Percentiles rank a stretch among this genome's conserved stretches.
These are phyloP conservation scores for Staphylotrichum longicolle DNA, from an alignment of 495 filamentous ascomycete genomes.

Conservation along the genomic window DNA sequence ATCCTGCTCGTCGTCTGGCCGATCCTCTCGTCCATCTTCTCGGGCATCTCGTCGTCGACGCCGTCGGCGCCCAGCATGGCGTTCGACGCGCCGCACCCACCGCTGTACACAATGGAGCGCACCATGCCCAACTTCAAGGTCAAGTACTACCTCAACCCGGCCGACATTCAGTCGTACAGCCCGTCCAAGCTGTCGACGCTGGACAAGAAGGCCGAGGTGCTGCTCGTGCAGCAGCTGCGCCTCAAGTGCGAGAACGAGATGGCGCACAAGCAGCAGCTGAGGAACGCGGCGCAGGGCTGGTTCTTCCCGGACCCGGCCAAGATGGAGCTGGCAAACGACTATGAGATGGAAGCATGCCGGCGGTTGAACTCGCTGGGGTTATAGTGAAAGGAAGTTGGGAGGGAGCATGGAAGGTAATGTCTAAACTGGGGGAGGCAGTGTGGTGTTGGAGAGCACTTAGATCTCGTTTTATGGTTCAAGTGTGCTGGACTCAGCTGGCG, in stretches of 20 bases:
- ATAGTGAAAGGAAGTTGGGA: not conserved
- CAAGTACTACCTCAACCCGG: slow-evolving; percentile 81
- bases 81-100: slow-evolving; percentile 64
- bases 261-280: slow-evolving; percentile 57
- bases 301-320: slow-evolving; percentile 76
- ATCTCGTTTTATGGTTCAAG: not conserved
- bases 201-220: slow-evolving; percentile 71
- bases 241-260: slow-evolving; percentile 72
- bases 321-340: slow-evolving; percentile 53
- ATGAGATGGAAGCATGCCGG: slow-evolving; percentile 41
- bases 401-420: not conserved
- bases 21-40: slow-evolving; percentile 77
- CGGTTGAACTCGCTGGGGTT: slow-evolving; percentile 34
- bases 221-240: slow-evolving; percentile 63
- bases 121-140: slow-evolving; percentile 67
- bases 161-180: slow-evolving; percentile 68
- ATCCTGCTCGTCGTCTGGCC: slow-evolving; percentile 87
- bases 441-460: slow-evolving; percentile 2
- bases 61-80: slow-evolving; percentile 65
- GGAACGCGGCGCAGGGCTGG: slow-evolving; percentile 84
- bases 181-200: slow-evolving; percentile 64
- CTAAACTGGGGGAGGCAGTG: not conserved
- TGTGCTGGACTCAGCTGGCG: slow-evolving; percentile 2
- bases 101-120: slow-evolving; percentile 65
- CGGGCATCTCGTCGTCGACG: slow-evolving; percentile 48